A percentile compares a stretch with the other conserved stretches of the same genome.
These are phyloP conservation scores for Coelastrella sp. DNA, from an alignment of 139 green algal genomes.

Conservation along the genomic window DNA sequence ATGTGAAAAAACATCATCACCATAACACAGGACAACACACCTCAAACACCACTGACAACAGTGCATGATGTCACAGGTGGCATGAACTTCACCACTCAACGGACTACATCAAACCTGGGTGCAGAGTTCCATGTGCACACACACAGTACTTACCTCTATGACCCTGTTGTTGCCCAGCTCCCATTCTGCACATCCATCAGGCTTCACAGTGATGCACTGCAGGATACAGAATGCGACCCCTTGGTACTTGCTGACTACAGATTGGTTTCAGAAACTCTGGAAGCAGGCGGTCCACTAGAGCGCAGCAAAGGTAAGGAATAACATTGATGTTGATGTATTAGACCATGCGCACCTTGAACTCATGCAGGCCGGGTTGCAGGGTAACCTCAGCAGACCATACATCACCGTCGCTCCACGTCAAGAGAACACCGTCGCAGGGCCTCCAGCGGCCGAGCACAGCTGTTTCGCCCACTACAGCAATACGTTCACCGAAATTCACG, in stretches of 20 bases:
- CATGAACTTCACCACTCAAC: no score
- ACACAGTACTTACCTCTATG: conserved; percentile 29
- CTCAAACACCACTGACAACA: not conserved
- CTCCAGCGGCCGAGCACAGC: conserved; percentile 26
- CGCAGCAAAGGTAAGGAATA: no score
- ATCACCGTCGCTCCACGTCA: conserved; percentile 37
- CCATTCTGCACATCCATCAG: conserved; percentile 26
- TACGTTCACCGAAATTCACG: conserved; percentile 26
- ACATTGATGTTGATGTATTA: no score
- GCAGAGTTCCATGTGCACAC: no score
- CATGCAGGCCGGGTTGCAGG: conserved; percentile 32
- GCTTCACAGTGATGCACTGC: conserved; percentile 38
- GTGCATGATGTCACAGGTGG: no score
- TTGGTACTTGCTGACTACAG: no score
- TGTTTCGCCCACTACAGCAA: conserved; percentile 27
- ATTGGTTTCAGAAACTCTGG: no score
- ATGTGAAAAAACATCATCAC: no score
- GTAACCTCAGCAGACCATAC: conserved; percentile 28
- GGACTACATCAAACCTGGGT: no score
- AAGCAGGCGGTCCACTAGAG: no score
- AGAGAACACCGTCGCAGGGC: not conserved
- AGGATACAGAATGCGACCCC: not conserved
- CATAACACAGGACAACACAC: no score
- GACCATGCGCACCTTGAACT: conserved; percentile 46
- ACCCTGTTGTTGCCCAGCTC: conserved; percentile 33